These are phyloP conservation scores for sunflower (Helianthus annuus) DNA, from an alignment of 129 eudicot genomes.

Conservation along the genomic window DNA sequence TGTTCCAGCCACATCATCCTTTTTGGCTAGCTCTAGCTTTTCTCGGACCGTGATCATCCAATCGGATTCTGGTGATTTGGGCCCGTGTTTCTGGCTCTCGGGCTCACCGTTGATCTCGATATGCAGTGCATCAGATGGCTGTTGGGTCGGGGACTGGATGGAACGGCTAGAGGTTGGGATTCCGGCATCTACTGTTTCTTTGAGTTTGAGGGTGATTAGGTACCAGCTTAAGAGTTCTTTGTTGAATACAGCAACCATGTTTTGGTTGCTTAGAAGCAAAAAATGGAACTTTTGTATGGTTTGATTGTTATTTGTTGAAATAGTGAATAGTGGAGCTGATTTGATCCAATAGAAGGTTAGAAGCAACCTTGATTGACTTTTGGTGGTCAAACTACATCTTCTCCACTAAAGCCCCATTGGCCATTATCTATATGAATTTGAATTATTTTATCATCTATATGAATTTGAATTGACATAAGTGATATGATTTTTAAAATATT, in stretches of 20 bases:
- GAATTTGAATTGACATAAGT: too few relatives aligned
- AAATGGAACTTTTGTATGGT: conserved; percentile 1
- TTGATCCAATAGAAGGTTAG: not conserved
- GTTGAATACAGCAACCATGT: conserved; percentile 92
- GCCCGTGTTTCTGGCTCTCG: conserved; percentile 24
- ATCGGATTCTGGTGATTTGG: conserved; percentile 53
- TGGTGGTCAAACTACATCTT: conserved; percentile 2
- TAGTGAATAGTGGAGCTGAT: too few relatives aligned
- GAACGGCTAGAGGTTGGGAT: conserved; percentile 31
- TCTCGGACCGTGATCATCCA: conserved; percentile 69
- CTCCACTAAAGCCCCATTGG: conserved; percentile 20
- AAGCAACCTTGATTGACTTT: conserved; percentile 22
- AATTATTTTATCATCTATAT: too few relatives aligned
- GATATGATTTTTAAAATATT: too few relatives aligned
- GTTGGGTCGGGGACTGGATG: conserved; percentile 22
- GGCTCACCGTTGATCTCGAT: conserved; percentile 35
- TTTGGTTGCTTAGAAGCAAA: conserved; percentile 16
- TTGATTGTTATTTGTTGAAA: not conserved
- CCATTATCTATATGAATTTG: too few relatives aligned
- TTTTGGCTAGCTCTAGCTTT: conserved; percentile 56
- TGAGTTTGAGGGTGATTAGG: conserved; percentile 82
- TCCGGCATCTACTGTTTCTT: conserved; percentile 70
- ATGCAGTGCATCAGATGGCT: conserved; percentile 36
- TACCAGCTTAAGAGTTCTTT: conserved; percentile 93
- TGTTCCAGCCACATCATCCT: conserved; percentile 61